Evolutionary conservation across 2,329 filamentous ascomycete species (phyloP).

Genomic region (Nigrograna mackinnonii): DNA sequence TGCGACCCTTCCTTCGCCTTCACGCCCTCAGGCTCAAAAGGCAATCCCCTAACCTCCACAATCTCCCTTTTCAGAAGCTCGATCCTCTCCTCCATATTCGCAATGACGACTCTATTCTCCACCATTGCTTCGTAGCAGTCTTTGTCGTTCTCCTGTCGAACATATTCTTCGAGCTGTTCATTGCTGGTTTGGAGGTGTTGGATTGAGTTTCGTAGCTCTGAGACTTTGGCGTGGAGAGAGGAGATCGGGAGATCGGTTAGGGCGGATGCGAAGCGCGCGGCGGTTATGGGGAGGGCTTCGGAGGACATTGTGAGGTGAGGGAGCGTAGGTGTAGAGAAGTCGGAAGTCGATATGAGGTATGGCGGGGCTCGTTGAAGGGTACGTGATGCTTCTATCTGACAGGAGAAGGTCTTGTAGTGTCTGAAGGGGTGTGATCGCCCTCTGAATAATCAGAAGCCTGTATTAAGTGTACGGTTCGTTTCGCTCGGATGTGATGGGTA

Average conservation of each 20-base stretch:
- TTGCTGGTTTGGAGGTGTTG: slow-evolving; percentile 75
- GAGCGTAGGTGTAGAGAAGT: slow-evolving; percentile 3
- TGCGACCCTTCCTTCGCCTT: slow-evolving; percentile 1
- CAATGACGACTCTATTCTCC: slow-evolving; percentile 72
- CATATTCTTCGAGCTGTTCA: slow-evolving; percentile 69
- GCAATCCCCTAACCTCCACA: slow-evolving; percentile 59
- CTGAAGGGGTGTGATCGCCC: no score
- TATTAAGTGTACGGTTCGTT: no score
- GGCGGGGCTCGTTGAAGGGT: neutral
- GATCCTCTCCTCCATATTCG: slow-evolving; percentile 68
- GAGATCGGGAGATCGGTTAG: slow-evolving; percentile 68
- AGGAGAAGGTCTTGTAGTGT: no score
- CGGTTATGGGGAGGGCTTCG: slow-evolving; percentile 63
- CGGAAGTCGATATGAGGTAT: slow-evolving; percentile 1
- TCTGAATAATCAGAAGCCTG: no score
- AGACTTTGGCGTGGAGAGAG: slow-evolving; percentile 72
- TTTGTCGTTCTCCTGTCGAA: slow-evolving; percentile 57
- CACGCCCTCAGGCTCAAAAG: slow-evolving; percentile 48
- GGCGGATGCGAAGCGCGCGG: slow-evolving; percentile 67
- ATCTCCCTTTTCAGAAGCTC: slow-evolving; percentile 67
- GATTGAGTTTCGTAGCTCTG: slow-evolving; percentile 76
- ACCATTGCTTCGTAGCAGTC: slow-evolving; percentile 75
- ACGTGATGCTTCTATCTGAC: slow-evolving; percentile 1
- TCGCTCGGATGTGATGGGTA: no score
- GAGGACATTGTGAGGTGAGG: slow-evolving; percentile 58